Evolutionary conservation across 768 basidiomycete species (phyloP).

Genomic region (Nevesoporus exiguus): DNA sequence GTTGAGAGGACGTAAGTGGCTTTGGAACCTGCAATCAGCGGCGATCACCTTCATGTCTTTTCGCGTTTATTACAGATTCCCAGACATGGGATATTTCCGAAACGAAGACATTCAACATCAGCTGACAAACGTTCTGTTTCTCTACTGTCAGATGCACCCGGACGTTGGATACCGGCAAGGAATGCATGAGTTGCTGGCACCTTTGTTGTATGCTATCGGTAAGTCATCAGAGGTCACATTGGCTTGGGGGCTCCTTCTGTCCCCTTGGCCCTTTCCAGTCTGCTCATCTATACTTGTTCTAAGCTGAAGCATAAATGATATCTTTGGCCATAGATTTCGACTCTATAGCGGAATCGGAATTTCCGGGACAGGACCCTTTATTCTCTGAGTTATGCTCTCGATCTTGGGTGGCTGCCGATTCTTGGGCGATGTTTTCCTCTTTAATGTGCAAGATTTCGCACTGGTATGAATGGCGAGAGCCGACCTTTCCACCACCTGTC

Average conservation of each 20-base stretch:
- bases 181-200: constrained; percentile 96
- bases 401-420: constrained; percentile 77
- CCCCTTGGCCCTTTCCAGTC: constrained; percentile 10
- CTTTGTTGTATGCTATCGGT: constrained; percentile 66
- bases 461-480: constrained; percentile 76
- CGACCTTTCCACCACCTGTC: constrained; percentile 26
- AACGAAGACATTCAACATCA: constrained; percentile 68
- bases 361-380: constrained; percentile 32
- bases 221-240: constrained; percentile 10
- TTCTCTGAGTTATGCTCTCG: constrained; percentile 62
- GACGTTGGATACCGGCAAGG: constrained; percentile 94
- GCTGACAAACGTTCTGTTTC: constrained; percentile 83
- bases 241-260: constrained; percentile 1
- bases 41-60: background rate
- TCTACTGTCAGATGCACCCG: constrained; percentile 76
- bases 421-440: constrained; percentile 76
- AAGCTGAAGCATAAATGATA: constrained; percentile 27
- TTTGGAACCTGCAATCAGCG: constrained; percentile 2
- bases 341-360: constrained; percentile 45
- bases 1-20: constrained; percentile 87
- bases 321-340: constrained; percentile 63
- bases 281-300: constrained; percentile 13
- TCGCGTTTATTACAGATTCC: constrained; percentile 86
- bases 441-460: constrained; percentile 77
- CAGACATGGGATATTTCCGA: constrained; percentile 93